phyloP scores from a whole-genome alignment of 108 stramenopile species.

The Craspedostauros australis region DNA sequence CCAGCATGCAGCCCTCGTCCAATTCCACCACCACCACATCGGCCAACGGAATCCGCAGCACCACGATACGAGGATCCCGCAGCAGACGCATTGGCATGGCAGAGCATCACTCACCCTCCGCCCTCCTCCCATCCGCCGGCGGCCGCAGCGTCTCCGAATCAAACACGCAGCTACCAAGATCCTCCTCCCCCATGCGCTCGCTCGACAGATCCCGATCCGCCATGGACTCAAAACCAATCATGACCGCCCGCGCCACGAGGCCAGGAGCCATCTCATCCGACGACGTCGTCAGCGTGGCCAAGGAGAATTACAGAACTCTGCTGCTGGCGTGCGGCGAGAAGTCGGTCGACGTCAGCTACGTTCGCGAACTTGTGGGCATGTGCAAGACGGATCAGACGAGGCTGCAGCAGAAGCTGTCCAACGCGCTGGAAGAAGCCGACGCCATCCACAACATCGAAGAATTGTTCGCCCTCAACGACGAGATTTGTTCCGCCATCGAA shows the following conservation, averaged over 20 bases:
- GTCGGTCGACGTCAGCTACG: constrained; percentile 2
- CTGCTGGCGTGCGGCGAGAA: neutral
- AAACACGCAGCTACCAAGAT: neutral
- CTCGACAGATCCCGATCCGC: no score
- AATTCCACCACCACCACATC: no score
- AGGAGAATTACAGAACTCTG: neutral
- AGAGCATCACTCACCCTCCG: neutral
- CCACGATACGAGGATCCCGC: no score
- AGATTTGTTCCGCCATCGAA: constrained; percentile 21
- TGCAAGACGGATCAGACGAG: constrained; percentile 26
- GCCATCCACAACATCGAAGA: constrained; percentile 22
- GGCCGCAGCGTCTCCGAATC: neutral
- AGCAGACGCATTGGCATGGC: no score
- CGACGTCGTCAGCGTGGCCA: constrained; percentile 4
- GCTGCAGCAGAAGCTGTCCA: constrained; percentile 17
- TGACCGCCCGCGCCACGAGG: neutral
- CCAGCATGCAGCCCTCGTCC: no score
- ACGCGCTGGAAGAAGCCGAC: constrained; percentile 19
- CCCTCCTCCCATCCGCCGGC: neutral
- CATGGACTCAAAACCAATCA: no score
- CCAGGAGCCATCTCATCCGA: neutral
- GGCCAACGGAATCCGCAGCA: no score
- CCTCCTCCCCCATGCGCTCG: no score
- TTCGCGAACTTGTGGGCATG: constrained; percentile 9
- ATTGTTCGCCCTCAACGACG: constrained; percentile 29